Conservation (phyloP, 179 eudicot species). For the Beta macrorhiza region DNA sequence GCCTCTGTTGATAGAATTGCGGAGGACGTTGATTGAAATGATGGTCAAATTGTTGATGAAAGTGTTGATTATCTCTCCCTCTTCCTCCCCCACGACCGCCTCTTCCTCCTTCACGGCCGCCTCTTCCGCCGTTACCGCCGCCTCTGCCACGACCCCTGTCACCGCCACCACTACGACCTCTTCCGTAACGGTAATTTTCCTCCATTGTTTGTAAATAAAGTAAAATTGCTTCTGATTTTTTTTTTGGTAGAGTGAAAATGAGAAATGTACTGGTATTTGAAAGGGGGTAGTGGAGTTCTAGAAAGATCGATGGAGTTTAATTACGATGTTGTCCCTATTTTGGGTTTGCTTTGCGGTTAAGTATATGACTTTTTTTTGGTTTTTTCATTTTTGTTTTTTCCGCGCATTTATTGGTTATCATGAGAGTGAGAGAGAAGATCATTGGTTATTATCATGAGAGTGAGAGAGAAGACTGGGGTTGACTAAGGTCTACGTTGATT, state of each 20-base stretch:
- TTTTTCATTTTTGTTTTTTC: neutral
- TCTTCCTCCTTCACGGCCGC: neutral
- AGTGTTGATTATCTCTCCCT: slow-evolving; percentile 17
- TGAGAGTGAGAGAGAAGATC: too few relatives aligned
- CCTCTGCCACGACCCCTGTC: neutral
- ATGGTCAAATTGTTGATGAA: neutral
- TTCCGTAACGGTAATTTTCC: neutral
- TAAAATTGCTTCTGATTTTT: neutral
- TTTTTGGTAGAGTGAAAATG: neutral
- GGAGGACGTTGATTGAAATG: neutral
- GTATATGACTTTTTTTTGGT: neutral
- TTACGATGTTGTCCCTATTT: neutral
- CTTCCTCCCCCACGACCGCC: neutral
- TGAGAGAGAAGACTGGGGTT: too few relatives aligned
- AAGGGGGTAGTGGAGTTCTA: neutral
- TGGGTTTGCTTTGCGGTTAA: neutral
- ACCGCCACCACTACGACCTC: neutral
- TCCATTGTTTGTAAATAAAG: neutral
- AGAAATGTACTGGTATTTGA: neutral
- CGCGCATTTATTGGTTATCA: too few relatives aligned
- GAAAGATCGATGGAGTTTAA: neutral
- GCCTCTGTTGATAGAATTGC: neutral
- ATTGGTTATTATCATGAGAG: too few relatives aligned
- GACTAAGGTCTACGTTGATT: too few relatives aligned
- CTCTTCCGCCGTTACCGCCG: neutral